A percentile compares a stretch with the other conserved stretches of the same genome.
These are phyloP conservation scores for Eucalyptus pauciflora DNA, from an alignment of 345 rosid species.

Conservation along the genomic window DNA sequence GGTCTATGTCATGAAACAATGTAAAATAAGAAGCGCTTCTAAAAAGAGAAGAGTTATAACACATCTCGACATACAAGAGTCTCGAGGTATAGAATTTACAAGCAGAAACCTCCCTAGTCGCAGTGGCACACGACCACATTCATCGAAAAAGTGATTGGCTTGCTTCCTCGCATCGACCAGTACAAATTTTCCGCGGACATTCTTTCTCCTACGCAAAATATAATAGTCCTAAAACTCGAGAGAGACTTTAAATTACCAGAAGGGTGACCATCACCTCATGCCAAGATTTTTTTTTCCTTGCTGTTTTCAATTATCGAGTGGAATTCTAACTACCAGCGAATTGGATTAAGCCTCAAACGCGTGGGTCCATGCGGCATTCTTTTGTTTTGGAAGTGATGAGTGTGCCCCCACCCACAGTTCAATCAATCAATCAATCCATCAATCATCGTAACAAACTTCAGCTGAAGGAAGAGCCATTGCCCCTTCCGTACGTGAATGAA, in stretches of 20 bases:
- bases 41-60: background rate
- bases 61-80: background rate
- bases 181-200: background rate
- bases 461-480: background rate
- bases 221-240: background rate
- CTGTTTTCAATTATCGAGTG: background rate
- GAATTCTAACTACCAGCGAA: background rate
- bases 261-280: background rate
- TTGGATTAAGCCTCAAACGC: background rate
- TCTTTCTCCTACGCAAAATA: background rate
- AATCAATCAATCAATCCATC: background rate
- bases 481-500: background rate
- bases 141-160: background rate
- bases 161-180: background rate
- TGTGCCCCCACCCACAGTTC: background rate
- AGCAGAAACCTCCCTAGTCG: accelerated
- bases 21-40: background rate
- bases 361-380: background rate
- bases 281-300: background rate
- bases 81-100: background rate
- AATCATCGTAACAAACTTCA: background rate
- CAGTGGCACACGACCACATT: background rate
- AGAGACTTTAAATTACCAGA: background rate
- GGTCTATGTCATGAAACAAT: background rate
- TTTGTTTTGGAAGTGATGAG: background rate